Evolutionary conservation across 2,329 filamentous ascomycete genomes (phyloP).

Genomic region (Alternaria sp.): DNA sequence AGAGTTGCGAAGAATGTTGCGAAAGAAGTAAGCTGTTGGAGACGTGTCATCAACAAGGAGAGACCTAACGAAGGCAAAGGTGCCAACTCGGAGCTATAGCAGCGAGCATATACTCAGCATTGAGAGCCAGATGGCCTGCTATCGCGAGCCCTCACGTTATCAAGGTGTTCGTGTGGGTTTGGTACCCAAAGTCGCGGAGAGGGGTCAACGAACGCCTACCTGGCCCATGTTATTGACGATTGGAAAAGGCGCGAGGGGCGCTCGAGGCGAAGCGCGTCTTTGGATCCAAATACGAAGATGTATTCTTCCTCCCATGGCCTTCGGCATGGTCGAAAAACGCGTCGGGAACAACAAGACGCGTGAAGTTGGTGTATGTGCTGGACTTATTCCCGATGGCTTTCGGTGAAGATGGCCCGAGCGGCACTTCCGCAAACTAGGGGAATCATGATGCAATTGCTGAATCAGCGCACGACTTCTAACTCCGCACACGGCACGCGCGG

Average conservation of each 20-base stretch:
- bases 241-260: no score
- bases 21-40: not conserved
- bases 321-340: not conserved
- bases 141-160: not conserved
- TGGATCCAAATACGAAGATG: not conserved
- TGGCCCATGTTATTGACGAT: not conserved
- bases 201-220: not conserved
- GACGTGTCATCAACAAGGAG: not conserved
- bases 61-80: not conserved
- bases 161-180: not conserved
- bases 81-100: not conserved
- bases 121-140: not conserved
- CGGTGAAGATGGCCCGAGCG: not conserved
- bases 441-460: not conserved
- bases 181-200: not conserved
- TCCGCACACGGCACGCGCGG: not conserved
- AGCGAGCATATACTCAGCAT: not conserved
- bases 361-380: not conserved
- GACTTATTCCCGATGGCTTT: not conserved
- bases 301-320: not conserved
- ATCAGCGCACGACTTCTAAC: not conserved
- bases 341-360: not conserved
- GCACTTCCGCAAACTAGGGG: not conserved
- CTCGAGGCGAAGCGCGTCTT: not conserved
- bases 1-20: not conserved